Percentiles rank a stretch among this genome's conserved stretches.
phyloP scores from a whole-genome alignment of 2,329 filamentous ascomycete species.

The Gremmenia infestans region DNA sequence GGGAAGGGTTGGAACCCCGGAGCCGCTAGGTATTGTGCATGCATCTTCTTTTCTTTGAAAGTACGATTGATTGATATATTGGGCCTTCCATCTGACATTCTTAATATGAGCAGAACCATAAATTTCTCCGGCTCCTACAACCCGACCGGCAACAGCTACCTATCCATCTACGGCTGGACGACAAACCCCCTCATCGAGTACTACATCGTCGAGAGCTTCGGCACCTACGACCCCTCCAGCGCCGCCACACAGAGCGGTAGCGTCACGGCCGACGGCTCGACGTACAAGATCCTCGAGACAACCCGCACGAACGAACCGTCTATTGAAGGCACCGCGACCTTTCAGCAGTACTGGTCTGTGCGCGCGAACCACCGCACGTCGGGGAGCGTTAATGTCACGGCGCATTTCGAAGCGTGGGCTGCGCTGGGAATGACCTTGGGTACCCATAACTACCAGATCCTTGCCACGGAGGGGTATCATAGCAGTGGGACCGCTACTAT shows the following conservation, averaged over 20 bases:
- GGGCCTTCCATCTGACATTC: not conserved
- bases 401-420: conserved; percentile 50
- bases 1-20: conserved; percentile 46
- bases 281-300: conserved; percentile 41
- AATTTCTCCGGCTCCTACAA: conserved; percentile 38
- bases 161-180: conserved; percentile 54
- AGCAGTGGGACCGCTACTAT: not conserved
- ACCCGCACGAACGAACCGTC: conserved; percentile 33
- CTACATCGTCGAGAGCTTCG: conserved; percentile 50
- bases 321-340: conserved; percentile 47
- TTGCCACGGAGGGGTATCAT: not conserved
- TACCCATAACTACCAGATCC: conserved; percentile 16
- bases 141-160: conserved; percentile 41
- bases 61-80: too few relatives aligned
- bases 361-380: conserved; percentile 43
- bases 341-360: conserved; percentile 51
- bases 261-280: conserved; percentile 46
- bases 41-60: not conserved
- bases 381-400: conserved; percentile 44
- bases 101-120: conserved; percentile 32
- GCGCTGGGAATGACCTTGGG: conserved; percentile 44
- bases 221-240: conserved; percentile 37
- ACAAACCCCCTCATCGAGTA: conserved; percentile 26
- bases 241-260: conserved; percentile 44
- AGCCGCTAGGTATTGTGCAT: conserved; percentile 12